Evolutionary conservation across 73 alveolate species (phyloP).

Genomic region (Symbiodinium pilosum): DNA sequence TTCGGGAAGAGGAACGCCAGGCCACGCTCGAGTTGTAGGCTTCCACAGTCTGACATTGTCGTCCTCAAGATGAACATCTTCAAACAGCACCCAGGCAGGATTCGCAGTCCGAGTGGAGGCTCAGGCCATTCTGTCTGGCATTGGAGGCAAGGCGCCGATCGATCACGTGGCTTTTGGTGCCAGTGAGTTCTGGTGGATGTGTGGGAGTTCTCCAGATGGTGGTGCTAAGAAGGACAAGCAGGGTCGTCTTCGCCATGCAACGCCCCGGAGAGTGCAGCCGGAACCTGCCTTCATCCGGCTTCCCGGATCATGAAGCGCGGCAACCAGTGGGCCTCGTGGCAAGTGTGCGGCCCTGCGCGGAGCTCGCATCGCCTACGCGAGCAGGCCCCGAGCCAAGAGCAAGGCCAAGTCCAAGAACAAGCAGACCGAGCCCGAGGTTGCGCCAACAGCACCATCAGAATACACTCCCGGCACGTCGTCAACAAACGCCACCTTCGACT

Average conservation of each 20-base stretch:
- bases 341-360: slow-evolving; percentile 5
- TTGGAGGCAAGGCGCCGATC: neutral
- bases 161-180: neutral
- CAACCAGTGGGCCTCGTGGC: slow-evolving; percentile 39
- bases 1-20: no score
- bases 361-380: neutral
- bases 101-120: neutral
- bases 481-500: neutral
- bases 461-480: neutral
- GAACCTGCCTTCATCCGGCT: neutral
- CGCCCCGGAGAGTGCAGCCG: neutral
- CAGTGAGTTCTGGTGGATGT: neutral
- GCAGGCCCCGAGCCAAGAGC: neutral
- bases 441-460: neutral
- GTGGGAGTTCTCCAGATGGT: neutral
- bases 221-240: neutral
- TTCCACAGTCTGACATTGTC: no score
- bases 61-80: neutral
- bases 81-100: neutral
- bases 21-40: no score
- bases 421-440: neutral
- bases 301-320: neutral
- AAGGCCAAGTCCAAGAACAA: neutral
- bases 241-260: no score
- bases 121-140: neutral